A percentile compares a stretch with the other conserved stretches of the same genome.
phyloP scores from a whole-genome alignment of 805 yeast species.

The Suhomyces pyralidae region DNA sequence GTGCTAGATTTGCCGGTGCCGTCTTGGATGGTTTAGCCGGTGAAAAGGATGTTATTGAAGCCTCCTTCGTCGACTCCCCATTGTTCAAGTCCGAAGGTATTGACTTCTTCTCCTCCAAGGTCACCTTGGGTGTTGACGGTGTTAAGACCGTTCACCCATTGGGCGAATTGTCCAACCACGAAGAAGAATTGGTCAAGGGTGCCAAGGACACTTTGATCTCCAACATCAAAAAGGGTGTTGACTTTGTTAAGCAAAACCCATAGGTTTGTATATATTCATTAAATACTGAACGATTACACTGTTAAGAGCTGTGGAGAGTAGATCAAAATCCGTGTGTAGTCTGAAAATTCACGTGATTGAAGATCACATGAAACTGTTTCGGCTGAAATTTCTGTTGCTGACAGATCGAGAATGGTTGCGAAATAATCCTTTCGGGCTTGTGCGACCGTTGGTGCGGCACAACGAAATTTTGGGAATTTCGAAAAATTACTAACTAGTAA shows the following conservation, averaged over 20 bases:
- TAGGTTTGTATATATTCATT: slow-evolving; percentile 22
- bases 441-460: slow-evolving; percentile 4
- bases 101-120: slow-evolving; percentile 93
- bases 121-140: slow-evolving; percentile 91
- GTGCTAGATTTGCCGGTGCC: slow-evolving; percentile 69
- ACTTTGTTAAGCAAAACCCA: slow-evolving; percentile 74
- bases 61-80: slow-evolving; percentile 77
- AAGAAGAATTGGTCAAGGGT: slow-evolving; percentile 75
- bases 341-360: no score
- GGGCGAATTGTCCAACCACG: slow-evolving; percentile 70
- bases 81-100: slow-evolving; percentile 85
- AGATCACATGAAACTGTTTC: no score
- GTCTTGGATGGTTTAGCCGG: slow-evolving; percentile 64
- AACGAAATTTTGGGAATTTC: neutral
- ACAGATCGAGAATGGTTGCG: slow-evolving; percentile 1
- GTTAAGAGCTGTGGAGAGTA: no score
- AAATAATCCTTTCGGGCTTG: neutral
- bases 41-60: slow-evolving; percentile 61
- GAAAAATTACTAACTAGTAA: neutral
- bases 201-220: slow-evolving; percentile 88
- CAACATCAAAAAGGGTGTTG: slow-evolving; percentile 92
- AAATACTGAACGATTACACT: neutral
- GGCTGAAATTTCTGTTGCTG: neutral
- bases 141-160: slow-evolving; percentile 75
- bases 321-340: no score